Evolutionary conservation across 768 basidiomycete genomes (phyloP).

Genomic region (Podaxis mareebaensis): DNA sequence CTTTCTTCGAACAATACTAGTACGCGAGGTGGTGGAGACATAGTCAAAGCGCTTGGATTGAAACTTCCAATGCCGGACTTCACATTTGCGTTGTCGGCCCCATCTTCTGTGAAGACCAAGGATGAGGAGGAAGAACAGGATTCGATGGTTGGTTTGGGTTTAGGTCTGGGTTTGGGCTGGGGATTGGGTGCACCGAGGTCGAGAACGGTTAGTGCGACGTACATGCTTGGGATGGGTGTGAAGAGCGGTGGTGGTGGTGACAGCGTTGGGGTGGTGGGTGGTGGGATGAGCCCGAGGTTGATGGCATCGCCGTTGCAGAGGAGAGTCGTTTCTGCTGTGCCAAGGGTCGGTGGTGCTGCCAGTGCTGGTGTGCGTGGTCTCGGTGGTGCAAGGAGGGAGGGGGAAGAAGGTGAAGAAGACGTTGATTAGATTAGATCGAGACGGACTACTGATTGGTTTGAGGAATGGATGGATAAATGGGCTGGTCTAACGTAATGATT

Average conservation of each 20-base stretch:
- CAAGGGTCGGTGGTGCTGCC: not conserved
- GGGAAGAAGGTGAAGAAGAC: not conserved
- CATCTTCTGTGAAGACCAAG: not conserved
- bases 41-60: not conserved
- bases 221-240: conserved; percentile 13
- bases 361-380: not conserved
- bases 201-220: conserved; percentile 7
- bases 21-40: not conserved
- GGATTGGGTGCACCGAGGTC: not conserved
- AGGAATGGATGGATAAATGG: not conserved
- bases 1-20: not conserved
- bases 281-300: not conserved
- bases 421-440: conserved; percentile 3
- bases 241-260: not conserved
- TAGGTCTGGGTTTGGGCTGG: not conserved
- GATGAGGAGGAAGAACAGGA: not conserved
- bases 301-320: not conserved
- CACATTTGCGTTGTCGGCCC: not conserved
- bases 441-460: not conserved
- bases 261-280: not conserved
- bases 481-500: not conserved
- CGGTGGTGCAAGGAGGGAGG: not conserved
- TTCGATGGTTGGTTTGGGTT: not conserved
- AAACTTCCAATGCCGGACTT: conserved; percentile 6
- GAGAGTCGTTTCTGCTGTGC: conserved; percentile 1